Base-by-base conservation (phyloP, 2,329 filamentous ascomycete species). In the Coleophoma crateriformis region DNA sequence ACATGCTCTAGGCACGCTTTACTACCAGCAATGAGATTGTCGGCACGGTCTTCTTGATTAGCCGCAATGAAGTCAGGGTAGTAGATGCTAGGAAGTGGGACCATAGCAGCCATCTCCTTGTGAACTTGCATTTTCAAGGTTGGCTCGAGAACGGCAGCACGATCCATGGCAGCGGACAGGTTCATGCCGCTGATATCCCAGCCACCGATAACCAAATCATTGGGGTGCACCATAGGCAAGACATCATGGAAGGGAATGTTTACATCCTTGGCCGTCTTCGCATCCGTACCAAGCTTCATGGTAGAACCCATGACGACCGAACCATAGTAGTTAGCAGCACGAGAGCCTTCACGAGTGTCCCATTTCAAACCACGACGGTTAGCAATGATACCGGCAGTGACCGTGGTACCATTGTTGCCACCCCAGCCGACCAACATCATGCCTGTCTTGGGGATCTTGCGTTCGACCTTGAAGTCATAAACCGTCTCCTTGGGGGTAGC, bases 21-120 rank as follows among this genome's bases (percentile, higher is more conserved):
- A 70, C 77, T 80, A 47, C 94, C 94, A 55, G 87, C 74, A 45
- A 97, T 70, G 55, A 95, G 65, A 64, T 99, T 97, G 74, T 99
- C 90, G 58, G 92, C 94, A 64, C 94, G 88, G 65, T 91, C 90
- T 70, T 94, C 91, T 75, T 99, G 94, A 76, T 99, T 99, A 67
- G 94, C 88, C 58, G 94, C 94, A 66, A 99, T 99, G 77, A 99
- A 99, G 72, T 97, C 94, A 1, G 94, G 94, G 71, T 99, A 99
- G 81, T 99, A 99, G 73, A 97, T 87, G 71, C 88, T 92, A 20
- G 90, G 92, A 56, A 97, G 81, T 32, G 94, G 94, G 61, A 85
- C 84, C 84, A 97, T 88, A 61, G 77, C 76, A 54, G 84, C 75
- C 90, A 97, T 92, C 74, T 97, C 89, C 79, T 97, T 96, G 72